Conservation (phyloP, 2,329 filamentous ascomycete genomes). For the Parafenestella ontariensis region DNA sequence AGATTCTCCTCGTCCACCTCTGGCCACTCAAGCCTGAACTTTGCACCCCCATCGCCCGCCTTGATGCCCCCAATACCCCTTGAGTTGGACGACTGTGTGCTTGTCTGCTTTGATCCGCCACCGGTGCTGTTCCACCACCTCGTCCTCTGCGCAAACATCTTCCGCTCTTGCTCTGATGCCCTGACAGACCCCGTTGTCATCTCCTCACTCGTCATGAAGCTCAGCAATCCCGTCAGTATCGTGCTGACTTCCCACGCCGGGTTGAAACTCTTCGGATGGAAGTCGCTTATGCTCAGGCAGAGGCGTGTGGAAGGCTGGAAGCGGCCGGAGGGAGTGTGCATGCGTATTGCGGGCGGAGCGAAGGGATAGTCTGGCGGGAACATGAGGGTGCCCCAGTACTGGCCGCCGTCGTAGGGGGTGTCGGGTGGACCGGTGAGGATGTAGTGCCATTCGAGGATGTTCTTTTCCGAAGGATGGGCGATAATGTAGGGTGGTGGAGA, state of each 20-base stretch:
- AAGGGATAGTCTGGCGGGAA: slow-evolving; percentile 98
- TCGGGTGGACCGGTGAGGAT: slow-evolving; percentile 93
- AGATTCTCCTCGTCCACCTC: slow-evolving; percentile 89
- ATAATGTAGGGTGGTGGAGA: slow-evolving; percentile 89
- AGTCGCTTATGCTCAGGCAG: slow-evolving; percentile 95
- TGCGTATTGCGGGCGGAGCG: slow-evolving; percentile 94
- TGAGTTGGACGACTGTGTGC: slow-evolving; percentile 44
- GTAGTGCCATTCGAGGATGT: slow-evolving; percentile 96
- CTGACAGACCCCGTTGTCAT: slow-evolving; percentile 95
- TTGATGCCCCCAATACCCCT: slow-evolving; percentile 78
- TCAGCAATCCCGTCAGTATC: slow-evolving; percentile 90
- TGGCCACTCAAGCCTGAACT: slow-evolving; percentile 89
- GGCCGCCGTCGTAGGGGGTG: slow-evolving; percentile 91
- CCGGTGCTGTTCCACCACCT: slow-evolving; percentile 98
- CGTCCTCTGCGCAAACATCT: slow-evolving; percentile 76
- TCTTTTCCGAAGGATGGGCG: slow-evolving; percentile 87
- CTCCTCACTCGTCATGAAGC: slow-evolving; percentile 98
- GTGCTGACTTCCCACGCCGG: slow-evolving; percentile 98
- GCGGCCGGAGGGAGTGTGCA: slow-evolving; percentile 96
- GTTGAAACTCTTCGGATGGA: slow-evolving; percentile 98
- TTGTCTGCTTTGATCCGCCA: slow-evolving; percentile 71
- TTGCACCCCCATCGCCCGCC: slow-evolving; percentile 88
- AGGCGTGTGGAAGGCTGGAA: slow-evolving; percentile 93
- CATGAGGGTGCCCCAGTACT: slow-evolving; percentile 97
- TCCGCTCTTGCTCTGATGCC: slow-evolving; percentile 77